Evolutionary conservation across 345 rosid species (phyloP).

Genomic region (Gossypium australe): DNA sequence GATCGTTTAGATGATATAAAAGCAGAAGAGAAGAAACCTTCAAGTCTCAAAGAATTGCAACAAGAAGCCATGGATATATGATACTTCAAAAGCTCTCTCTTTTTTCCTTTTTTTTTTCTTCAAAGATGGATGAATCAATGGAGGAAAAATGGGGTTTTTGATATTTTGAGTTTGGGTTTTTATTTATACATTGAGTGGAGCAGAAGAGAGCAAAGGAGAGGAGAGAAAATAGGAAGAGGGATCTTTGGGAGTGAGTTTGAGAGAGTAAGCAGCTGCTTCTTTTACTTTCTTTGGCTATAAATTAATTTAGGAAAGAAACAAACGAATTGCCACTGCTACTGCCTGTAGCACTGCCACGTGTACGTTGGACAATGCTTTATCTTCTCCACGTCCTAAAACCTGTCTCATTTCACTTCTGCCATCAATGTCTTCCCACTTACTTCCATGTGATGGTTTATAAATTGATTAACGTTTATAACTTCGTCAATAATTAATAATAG

Average conservation of each 20-base stretch:
- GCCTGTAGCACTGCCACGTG: constrained; percentile 31
- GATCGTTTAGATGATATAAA: constrained; percentile 9
- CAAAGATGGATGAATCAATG: neutral
- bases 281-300: neutral
- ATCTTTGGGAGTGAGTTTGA: too few species aligned
- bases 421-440: neutral
- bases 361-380: constrained; percentile 20
- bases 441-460: neutral
- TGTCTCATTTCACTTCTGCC: neutral
- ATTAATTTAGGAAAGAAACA: neutral
- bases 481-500: too few species aligned
- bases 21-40: constrained; percentile 24
- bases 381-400: neutral
- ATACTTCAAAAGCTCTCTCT: neutral
- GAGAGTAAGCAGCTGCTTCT: neutral
- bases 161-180: neutral
- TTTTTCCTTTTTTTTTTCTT: neutral
- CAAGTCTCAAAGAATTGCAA: constrained; percentile 32
- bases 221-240: neutral
- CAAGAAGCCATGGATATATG: constrained; percentile 27
- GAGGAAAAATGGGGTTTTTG: neutral
- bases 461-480: too few species aligned
- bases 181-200: neutral
- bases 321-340: neutral
- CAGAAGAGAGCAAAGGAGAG: too few species aligned